Percentiles rank a stretch among this genome's conserved stretches.
phyloP scores from a whole-genome alignment of 2,329 filamentous ascomycete species.

The Phymatotrichopsis omnivora region DNA sequence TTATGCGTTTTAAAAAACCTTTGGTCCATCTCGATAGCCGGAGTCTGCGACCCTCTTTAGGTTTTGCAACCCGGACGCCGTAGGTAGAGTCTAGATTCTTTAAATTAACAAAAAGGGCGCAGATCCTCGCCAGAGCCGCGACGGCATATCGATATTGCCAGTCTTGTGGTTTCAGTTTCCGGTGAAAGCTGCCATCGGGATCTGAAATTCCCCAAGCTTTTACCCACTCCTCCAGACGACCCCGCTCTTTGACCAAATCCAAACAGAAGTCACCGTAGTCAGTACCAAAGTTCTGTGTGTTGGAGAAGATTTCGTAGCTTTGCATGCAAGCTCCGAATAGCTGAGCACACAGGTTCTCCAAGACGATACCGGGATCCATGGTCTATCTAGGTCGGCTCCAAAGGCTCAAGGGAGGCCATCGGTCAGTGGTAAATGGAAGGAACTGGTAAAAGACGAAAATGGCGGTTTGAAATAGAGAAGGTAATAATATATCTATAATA shows the following conservation, averaged over 20 bases:
- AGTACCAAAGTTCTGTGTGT: slow-evolving; percentile 10
- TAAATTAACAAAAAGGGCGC: slow-evolving; percentile 13
- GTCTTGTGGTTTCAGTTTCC: slow-evolving; percentile 14
- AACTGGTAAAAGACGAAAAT: too few species aligned
- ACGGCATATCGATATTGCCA: slow-evolving; percentile 17
- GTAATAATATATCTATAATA: too few species aligned
- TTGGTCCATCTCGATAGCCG: too few species aligned
- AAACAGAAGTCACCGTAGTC: slow-evolving; percentile 14
- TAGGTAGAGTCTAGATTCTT: slow-evolving; percentile 11
- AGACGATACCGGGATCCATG: too few species aligned
- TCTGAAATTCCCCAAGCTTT: slow-evolving; percentile 14
- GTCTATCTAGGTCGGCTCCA: too few species aligned
- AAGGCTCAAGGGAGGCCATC: too few species aligned
- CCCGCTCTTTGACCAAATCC: slow-evolving; percentile 11
- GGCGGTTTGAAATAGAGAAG: too few species aligned
- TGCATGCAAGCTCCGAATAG: slow-evolving; percentile 7
- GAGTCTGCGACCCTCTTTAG: neutral
- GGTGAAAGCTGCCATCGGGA: slow-evolving; percentile 1
- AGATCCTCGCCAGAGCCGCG: slow-evolving; percentile 14
- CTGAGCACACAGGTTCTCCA: too few species aligned
- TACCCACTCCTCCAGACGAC: slow-evolving; percentile 17
- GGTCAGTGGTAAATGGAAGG: too few species aligned
- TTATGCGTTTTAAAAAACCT: too few species aligned
- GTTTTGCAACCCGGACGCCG: slow-evolving; percentile 6
- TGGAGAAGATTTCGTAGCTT: slow-evolving; percentile 15